phyloP scores from a whole-genome alignment of 768 basidiomycete species.

The Crassisporium funariophilum region DNA sequence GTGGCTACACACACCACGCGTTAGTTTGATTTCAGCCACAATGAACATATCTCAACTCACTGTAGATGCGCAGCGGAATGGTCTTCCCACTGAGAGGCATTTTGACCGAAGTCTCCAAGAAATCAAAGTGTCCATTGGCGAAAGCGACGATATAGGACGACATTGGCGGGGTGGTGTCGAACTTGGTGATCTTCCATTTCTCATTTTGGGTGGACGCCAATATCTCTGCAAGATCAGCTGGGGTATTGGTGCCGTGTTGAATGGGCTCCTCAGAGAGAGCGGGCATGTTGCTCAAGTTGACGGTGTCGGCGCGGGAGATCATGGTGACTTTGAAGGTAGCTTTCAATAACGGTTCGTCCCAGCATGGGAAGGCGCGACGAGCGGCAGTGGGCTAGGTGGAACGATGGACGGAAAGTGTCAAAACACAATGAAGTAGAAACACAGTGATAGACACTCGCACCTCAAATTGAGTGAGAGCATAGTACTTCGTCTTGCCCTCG shows the following conservation, averaged over 20 bases:
- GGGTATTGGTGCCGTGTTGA: constrained; percentile 31
- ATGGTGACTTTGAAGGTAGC: constrained; percentile 78
- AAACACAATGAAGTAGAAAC: neutral
- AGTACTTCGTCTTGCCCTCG: constrained; percentile 64
- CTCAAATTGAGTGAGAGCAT: constrained; percentile 90
- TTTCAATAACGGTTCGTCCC: constrained; percentile 93
- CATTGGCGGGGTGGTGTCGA: constrained; percentile 82
- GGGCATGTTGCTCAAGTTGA: constrained; percentile 88
- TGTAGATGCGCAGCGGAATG: constrained; percentile 84
- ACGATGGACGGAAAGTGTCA: neutral
- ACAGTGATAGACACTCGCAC: constrained; percentile 30
- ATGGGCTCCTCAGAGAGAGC: constrained; percentile 59
- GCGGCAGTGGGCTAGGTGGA: constrained; percentile 93
- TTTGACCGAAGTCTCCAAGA: constrained; percentile 73
- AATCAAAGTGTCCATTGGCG: constrained; percentile 78
- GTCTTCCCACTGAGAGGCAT: constrained; percentile 81
- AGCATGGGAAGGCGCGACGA: constrained; percentile 81
- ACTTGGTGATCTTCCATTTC: constrained; percentile 82
- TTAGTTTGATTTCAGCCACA: constrained; percentile 1
- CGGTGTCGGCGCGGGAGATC: constrained; percentile 75
- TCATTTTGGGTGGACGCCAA: constrained; percentile 41
- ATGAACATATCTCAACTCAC: constrained; percentile 36
- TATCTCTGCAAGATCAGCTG: constrained; percentile 39
- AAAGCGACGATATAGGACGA: constrained; percentile 89
- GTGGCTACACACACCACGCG: constrained; percentile 55